phyloP scores from a whole-genome alignment of 148 eudicot genomes.

The Oxyria digyna region DNA sequence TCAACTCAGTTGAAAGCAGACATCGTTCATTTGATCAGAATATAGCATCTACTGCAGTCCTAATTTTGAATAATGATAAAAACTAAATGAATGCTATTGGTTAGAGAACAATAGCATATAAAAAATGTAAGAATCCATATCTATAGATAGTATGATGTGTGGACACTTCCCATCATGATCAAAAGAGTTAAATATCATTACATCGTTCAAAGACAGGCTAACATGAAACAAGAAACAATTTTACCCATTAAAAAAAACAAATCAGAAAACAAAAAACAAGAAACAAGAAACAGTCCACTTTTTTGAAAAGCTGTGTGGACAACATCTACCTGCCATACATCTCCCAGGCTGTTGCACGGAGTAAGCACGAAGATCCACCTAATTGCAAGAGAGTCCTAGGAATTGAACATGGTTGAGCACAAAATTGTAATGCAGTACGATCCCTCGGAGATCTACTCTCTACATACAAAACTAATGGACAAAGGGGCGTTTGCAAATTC shows the following conservation, averaged over 20 bases:
- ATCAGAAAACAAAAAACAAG: not conserved
- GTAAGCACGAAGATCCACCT: slow-evolving; percentile 66
- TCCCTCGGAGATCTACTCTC: slow-evolving; percentile 34
- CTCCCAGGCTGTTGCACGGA: slow-evolving; percentile 91
- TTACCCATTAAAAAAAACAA: no score
- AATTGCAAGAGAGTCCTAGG: slow-evolving; percentile 61
- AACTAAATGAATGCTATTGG: not conserved
- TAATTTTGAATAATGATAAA: not conserved
- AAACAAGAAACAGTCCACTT: not conserved
- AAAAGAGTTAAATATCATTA: not conserved
- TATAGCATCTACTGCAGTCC: not conserved
- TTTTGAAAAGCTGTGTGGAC: not conserved
- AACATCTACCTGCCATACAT: slow-evolving; percentile 67
- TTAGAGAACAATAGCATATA: not conserved
- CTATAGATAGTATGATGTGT: not conserved
- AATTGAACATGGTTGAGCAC: slow-evolving; percentile 66
- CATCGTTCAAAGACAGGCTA: not conserved
- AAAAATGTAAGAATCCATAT: not conserved
- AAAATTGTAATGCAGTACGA: slow-evolving; percentile 32
- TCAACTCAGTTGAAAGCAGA: not conserved
- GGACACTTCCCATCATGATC: not conserved
- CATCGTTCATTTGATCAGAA: not conserved
- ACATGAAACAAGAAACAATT: not conserved
- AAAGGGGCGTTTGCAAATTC: slow-evolving; percentile 42
- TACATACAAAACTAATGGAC: slow-evolving; percentile 32